Base-by-base conservation (phyloP, 805 yeast genomes). In the Starmerella potacharoeniae region DNA sequence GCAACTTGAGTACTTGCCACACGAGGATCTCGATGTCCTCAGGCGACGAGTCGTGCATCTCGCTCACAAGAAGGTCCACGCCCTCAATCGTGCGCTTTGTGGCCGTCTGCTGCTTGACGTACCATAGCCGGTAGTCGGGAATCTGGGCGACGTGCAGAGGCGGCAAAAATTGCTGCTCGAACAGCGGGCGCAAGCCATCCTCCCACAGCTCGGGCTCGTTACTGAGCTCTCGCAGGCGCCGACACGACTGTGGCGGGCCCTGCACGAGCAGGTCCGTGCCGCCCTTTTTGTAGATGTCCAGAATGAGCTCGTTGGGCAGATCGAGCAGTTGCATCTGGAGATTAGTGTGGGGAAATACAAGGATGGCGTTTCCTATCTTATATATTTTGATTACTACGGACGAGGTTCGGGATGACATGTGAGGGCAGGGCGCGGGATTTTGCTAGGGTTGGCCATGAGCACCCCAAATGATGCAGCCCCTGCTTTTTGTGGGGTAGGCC, bases 191-290 rank as follows among this genome's bases (percentile, higher is more conserved):
- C 31, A 55, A 43, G 6, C 49, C 31, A 5, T 17, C 43, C 6
- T 39, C 49, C 68, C 68, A 65, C 7, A 64, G 56, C 41, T 22
- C 46, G 14, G 53, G 54, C 28, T 62, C 64, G 40, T 51, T 35
- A 46, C 64, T 58, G 46, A 65, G 53, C 22, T 17, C 55, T 1
- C 60, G 53, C 13, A 65, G 49, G 5, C 60, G 56, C 13, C 51
- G 43, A 49, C 65, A 62, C 4, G 61, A 13, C 33, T 40, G 49
- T 9, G 63, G 44, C 31, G 58, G 49, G 4, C 64, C 64, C 16
- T 58, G 59, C 3, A 55, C 31, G 8, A 63, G 49, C 22, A 54
- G 50, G 14, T 59, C 61, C 6, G 49, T 43, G 11, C 62, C 66
- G 4, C 63, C 60, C 1, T 50, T 31, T 13, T 44, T 43, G 51